Base-by-base conservation (phyloP, 164 flowering plant species). In the Liquidambar formosana region DNA sequence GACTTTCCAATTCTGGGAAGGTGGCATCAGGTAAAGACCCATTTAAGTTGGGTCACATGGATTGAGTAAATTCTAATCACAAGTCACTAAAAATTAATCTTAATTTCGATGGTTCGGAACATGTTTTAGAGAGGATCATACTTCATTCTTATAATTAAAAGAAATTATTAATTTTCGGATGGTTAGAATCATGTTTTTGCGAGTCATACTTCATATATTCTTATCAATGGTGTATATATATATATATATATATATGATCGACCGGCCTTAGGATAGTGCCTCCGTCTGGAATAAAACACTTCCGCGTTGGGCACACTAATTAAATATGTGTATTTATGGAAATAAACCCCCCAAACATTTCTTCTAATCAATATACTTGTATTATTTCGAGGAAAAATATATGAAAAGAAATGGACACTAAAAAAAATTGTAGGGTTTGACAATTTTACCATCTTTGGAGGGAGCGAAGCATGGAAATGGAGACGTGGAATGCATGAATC, bases 401-500 rank as follows among this genome's bases (percentile, higher is more conserved):
- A n/a, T n/a, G n/a, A n/a, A n/a, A n/a, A 49, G n/a, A 15, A n/a
- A n/a, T 16, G 19, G 53, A 13, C n/a, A 15, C 18, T 13, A 15
- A 15, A 2, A 33, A 33, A n/a, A n/a, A n/a, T n/a, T n/a, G 41
- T 6, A 2, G 6, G 41, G 41, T 33, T 33, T 33, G 41, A 33
- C 41, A 33, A 33, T 49, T 5, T 49, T 13, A 13, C 53, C 53
- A 15, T 49, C 53, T 49, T 49, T 10, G 53, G 5, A 33, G 41
- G 6, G 41, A 33, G 41, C 10, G 45, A 25, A 13, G 21, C 4
- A 47, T 49, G 68, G 45, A 58, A 11, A 49, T 66, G 52, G 57
- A 33, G 41, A 33, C 41, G 41, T 19, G 57, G 25, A 54, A 54
- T 72, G 64, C 75, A 72, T 72, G 75, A 72, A 72, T 66, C 75